Evolutionary conservation across 2,329 filamentous ascomycete genomes (phyloP), one percentile per base, ranked within the genome.

Genomic region (Fusarium hainanense): DNA sequence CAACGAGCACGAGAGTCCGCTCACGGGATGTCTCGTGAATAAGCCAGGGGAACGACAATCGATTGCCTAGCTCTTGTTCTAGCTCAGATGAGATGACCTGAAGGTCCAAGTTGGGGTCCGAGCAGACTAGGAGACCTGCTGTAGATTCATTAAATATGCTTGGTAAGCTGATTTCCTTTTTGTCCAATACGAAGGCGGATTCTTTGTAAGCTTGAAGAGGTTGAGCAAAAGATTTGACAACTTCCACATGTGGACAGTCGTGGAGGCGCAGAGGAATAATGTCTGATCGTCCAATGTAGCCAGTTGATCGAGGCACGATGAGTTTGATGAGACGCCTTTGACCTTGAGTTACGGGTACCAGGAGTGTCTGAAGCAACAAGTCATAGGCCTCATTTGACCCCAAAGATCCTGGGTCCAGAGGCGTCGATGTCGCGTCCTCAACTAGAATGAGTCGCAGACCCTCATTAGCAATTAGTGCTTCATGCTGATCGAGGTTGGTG

Each of bases 51-150:
- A 58, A 58, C n/a, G 55, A 58, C 7, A 58, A 21, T 40, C 55
- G 55, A 28, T 58, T 58, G 4, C 55, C 47, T n/a, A 58, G 40
- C 28, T 58, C 55, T 18, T 52, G 55, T 27, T 52, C 55, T 23
- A 58, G 21, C 30, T 58, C 27, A 40, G 43, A 52, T 30, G 55
- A 58, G 23, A 28, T 25, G 21, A 28, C 14, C 18, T 34, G 55
- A 10, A 58, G 20, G 20, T 58, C 43, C 9, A 21, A 41, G 20
- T 27, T 23, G 13, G 28, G 28, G 10, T 43, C 21, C 8, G 21
- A 44, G 8, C n/a, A 25, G n/a, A 27, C 28, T 10, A 46, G 16
- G 3, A 54, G 16, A 21, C 51, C 51, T 34, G 41, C 51, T 20
- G 4, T 21, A 37, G 51, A 54, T 21, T 46, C 28, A 8, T n/a